Evolutionary conservation across 23 red algal genomes (phyloP).

Genomic region (Gracilaria gracilis): DNA sequence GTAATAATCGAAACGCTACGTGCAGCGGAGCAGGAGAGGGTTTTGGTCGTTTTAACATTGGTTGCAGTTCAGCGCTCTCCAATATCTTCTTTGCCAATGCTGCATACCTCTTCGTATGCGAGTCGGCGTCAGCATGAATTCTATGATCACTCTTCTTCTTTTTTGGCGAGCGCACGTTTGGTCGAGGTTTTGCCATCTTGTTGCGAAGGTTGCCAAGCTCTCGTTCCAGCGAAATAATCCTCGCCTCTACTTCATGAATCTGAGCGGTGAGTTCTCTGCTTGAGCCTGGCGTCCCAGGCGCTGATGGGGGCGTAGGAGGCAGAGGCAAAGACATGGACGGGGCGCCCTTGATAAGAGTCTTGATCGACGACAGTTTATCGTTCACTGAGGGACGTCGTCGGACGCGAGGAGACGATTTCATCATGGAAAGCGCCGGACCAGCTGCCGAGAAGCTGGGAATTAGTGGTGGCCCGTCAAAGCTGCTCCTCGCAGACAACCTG

Average conservation of each 20-base stretch:
- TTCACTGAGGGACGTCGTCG: not conserved
- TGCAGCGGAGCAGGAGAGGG: slow-evolving; percentile 31
- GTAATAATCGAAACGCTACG: slow-evolving; percentile 26
- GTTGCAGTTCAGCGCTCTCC: slow-evolving; percentile 19
- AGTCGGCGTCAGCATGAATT: not conserved
- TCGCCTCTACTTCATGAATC: slow-evolving; percentile 55
- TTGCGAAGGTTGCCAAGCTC: slow-evolving; percentile 2
- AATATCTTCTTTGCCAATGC: slow-evolving; percentile 9
- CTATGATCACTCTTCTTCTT: not conserved
- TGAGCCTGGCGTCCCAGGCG: not conserved
- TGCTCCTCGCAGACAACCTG: not conserved
- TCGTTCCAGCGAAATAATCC: slow-evolving; percentile 21
- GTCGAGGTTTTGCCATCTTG: not conserved
- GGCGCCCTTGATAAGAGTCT: slow-evolving; percentile 4
- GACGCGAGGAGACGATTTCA: slow-evolving; percentile 34
- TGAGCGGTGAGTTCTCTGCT: slow-evolving; percentile 13
- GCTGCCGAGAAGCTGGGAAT: slow-evolving; percentile 36
- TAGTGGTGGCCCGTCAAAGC: not conserved
- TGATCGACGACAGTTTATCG: slow-evolving; percentile 29
- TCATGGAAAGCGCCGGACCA: slow-evolving; percentile 21
- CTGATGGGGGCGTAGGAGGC: not conserved
- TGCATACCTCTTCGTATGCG: not conserved
- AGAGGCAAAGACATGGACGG: not conserved
- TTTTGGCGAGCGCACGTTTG: not conserved
- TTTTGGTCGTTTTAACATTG: not conserved